Evolutionary conservation across 495 filamentous ascomycete species (phyloP).

Genomic region (Astrocystis sublimbata): DNA sequence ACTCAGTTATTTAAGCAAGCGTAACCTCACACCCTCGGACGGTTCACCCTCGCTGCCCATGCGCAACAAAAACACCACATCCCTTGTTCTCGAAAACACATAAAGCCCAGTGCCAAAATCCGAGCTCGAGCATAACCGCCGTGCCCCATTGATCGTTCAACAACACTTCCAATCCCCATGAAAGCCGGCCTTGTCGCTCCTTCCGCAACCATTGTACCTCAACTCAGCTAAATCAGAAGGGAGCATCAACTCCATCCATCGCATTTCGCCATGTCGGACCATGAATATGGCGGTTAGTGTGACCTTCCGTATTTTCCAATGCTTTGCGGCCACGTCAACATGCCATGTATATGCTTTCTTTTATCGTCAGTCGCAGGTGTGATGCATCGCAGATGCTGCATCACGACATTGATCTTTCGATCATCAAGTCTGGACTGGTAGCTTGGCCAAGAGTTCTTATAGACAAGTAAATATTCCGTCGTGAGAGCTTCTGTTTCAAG

Average conservation of each 20-base stretch:
- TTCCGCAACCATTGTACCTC: neutral
- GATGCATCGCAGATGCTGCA: neutral
- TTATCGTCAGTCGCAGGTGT: neutral
- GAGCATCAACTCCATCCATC: constrained; percentile 4
- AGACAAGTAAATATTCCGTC: no score
- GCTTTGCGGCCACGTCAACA: neutral
- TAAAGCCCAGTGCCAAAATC: neutral
- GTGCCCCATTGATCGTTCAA: neutral
- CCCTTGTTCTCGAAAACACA: constrained; percentile 6
- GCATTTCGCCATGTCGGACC: constrained; percentile 73
- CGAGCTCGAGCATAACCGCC: neutral
- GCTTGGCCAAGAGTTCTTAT: no score
- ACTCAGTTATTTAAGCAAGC: constrained; percentile 3
- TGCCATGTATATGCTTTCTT: neutral
- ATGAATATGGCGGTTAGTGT: constrained; percentile 72
- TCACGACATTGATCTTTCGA: neutral
- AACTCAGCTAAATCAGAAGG: constrained; percentile 12
- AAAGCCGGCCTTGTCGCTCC: neutral
- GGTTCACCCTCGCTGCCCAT: neutral
- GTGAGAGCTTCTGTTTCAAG: neutral
- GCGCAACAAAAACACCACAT: neutral
- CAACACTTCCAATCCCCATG: neutral
- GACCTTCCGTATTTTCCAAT: neutral
- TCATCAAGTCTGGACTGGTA: neutral
- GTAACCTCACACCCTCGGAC: constrained; percentile 5